Percentiles rank a stretch among this genome's conserved stretches.
phyloP scores from a whole-genome alignment of 2,329 filamentous ascomycete genomes.

The Bipolaris zeicola region DNA sequence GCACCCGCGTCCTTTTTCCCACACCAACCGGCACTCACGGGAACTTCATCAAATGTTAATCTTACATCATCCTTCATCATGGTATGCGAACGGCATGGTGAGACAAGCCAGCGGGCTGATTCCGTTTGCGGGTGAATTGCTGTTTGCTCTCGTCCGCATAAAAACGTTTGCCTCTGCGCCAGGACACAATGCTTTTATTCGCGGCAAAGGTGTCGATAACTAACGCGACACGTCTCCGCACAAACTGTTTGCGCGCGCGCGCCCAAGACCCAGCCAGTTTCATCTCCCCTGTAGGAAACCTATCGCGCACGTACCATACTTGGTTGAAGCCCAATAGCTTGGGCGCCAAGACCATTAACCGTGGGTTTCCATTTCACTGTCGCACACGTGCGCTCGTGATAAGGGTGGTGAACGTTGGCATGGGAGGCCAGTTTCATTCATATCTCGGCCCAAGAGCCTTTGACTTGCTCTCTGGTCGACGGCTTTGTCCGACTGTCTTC shows the following conservation, averaged over 20 bases:
- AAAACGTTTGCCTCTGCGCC: background rate
- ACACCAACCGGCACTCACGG: background rate
- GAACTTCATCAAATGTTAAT: background rate
- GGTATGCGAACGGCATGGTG: background rate
- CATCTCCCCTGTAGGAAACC: background rate
- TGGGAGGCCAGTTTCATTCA: background rate
- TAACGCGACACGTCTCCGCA: background rate
- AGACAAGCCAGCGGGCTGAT: background rate
- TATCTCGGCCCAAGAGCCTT: background rate
- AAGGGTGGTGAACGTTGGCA: background rate
- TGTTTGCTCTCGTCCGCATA: background rate
- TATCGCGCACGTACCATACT: constrained; percentile 8
- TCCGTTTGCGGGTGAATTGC: background rate
- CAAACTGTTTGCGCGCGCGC: background rate
- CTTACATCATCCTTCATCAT: constrained; percentile 1
- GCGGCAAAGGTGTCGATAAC: background rate
- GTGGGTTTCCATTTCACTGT: constrained; percentile 4
- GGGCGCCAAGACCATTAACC: constrained; percentile 5
- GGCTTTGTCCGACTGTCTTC: background rate
- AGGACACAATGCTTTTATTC: background rate
- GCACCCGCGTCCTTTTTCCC: background rate
- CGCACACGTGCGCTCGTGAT: background rate
- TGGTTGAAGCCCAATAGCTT: constrained; percentile 1
- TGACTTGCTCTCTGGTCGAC: background rate
- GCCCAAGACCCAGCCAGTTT: background rate